Conservation (phyloP, 345 rosid genomes). For the Kandelia obovata region DNA sequence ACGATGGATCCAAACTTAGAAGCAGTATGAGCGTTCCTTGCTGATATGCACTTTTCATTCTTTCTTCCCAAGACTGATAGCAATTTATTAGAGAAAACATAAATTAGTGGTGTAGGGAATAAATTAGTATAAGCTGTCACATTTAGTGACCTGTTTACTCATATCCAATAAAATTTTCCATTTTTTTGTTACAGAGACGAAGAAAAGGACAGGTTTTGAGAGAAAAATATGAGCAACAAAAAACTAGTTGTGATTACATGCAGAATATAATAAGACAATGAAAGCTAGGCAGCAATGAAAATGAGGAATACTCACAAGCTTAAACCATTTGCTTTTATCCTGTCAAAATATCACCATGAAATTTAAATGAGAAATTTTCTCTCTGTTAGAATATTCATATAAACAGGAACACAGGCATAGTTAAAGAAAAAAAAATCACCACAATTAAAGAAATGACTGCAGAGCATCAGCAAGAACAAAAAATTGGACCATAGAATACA, state of each 20-base stretch:
- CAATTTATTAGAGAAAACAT: constrained; percentile 11
- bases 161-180: neutral
- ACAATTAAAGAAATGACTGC: neutral
- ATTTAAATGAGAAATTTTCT: constrained; percentile 8
- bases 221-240: no score
- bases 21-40: constrained; percentile 60
- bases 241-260: neutral
- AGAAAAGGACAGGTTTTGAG: neutral
- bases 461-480: neutral
- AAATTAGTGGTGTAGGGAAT: neutral
- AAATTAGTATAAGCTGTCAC: constrained; percentile 7
- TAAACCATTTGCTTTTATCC: constrained; percentile 80
- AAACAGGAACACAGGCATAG: constrained; percentile 5
- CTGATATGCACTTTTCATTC: constrained; percentile 47
- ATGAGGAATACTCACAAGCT: constrained; percentile 54
- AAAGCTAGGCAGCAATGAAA: neutral
- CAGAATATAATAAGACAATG: neutral
- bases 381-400: constrained; percentile 9
- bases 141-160: neutral
- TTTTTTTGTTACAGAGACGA: neutral
- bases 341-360: constrained; percentile 39
- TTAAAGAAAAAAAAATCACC: neutral
- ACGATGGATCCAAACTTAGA: constrained; percentile 70
- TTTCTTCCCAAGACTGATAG: constrained; percentile 74
- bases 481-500: no score